Evolutionary conservation across 139 green algal genomes (phyloP), one percentile per base, ranked within the genome.

Genomic region (Ulvella scutata): DNA sequence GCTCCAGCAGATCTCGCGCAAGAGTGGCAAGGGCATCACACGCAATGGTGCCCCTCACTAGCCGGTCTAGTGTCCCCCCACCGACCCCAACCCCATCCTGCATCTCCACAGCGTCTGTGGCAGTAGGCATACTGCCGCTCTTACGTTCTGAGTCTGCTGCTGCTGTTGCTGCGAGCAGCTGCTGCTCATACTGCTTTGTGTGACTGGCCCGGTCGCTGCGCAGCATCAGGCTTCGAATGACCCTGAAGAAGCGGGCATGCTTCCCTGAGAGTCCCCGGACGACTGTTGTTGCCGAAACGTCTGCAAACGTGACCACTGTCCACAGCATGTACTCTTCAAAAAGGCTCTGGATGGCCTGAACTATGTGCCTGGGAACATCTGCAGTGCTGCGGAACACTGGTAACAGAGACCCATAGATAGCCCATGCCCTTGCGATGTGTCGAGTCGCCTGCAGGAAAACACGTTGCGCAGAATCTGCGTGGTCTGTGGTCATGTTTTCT

Each of bases 311-410:
- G 51, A 67, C 51, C n/a, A 67, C 51, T 26, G 51, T 67, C 51
- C 51, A 67, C 51, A 67, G 51, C 51, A 67, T 31, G 51, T 36
- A 67, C 51, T 67, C 51, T 26, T 67, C 51, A 29, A 67, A 67
- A 6, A 67, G 51, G 51, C 51, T 67, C 51, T 67, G 51, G n/a
- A 67, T 26, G 9, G 51, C 51, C n/a, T 26, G 51, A 6, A 29
- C 33, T n/a, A 67, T 67, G 9, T 67, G 51, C 51, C 31, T 6
- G n/a, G 51, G 51, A n/a, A 67, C 51, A 26, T 67, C 51, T n/a
- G 51, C 10, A 26, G 51, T 67, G 51, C 51, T 67, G n/a, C 33
- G 31, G 20, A 67, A 67, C n/a, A 67, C 20, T n/a, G 51, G 51
- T 26, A 67, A 26, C 17, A 67, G 51, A 0, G 51, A 26, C 13